A percentile compares a stretch with the other conserved stretches of the same genome.
phyloP scores from a whole-genome alignment of 2,329 filamentous ascomycete species.

The Canariomyces notabilis region DNA sequence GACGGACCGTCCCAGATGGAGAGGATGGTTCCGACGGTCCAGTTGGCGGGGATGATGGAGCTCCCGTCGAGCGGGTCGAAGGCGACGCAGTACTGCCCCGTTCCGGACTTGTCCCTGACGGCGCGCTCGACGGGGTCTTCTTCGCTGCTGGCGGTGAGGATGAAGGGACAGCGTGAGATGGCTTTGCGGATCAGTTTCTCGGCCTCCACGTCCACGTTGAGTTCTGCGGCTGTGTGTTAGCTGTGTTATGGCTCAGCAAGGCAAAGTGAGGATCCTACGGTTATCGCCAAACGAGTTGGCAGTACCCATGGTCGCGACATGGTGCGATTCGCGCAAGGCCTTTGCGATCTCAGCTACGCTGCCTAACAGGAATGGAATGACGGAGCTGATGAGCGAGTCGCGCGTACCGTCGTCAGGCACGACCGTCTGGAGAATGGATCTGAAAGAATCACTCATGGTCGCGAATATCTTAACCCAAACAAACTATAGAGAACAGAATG shows the following conservation, averaged over 20 bases:
- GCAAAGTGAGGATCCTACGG: constrained; percentile 22
- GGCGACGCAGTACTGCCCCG: constrained; percentile 51
- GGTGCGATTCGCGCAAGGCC: too few species aligned
- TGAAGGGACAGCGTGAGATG: constrained; percentile 39
- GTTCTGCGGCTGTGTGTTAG: constrained; percentile 27
- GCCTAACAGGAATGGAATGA: constrained; percentile 5
- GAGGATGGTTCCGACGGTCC: constrained; percentile 55
- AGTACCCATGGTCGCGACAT: constrained; percentile 43
- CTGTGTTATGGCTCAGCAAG: too few species aligned
- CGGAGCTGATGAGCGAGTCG: too few species aligned
- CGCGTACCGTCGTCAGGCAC: too few species aligned
- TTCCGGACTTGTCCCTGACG: constrained; percentile 15
- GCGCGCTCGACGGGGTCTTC: constrained; percentile 52
- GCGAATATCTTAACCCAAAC: too few species aligned
- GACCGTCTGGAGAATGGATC: too few species aligned
- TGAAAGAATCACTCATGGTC: too few species aligned
- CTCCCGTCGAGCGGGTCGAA: constrained; percentile 62
- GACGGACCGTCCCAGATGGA: constrained; percentile 52
- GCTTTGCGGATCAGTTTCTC: constrained; percentile 44
- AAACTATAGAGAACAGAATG: too few species aligned
- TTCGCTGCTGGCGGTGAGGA: constrained; percentile 53
- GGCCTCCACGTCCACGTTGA: constrained; percentile 52
- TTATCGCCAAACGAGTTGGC: constrained; percentile 56
- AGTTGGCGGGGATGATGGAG: constrained; percentile 55
- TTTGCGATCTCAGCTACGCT: constrained; percentile 12